Evolutionary conservation across 331 rosid species (phyloP).

Genomic region (Prunus yedoensis): DNA sequence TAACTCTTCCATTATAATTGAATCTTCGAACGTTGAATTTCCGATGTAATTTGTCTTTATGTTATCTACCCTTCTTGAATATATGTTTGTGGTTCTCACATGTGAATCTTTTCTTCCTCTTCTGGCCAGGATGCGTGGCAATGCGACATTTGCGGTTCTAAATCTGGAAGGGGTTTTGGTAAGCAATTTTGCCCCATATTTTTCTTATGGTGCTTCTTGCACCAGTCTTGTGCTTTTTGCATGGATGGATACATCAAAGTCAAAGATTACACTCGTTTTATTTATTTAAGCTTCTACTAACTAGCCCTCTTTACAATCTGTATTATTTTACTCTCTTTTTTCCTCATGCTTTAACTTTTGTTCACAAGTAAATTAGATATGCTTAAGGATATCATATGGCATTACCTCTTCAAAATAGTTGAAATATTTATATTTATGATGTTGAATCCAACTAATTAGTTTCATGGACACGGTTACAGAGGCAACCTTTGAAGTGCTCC

Average conservation of each 20-base stretch:
- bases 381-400: background rate
- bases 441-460: constrained; percentile 15
- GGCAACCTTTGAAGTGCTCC: constrained; percentile 92
- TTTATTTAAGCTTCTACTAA: background rate
- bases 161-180: constrained; percentile 99
- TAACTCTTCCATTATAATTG: too few species aligned
- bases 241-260: background rate
- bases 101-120: background rate
- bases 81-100: background rate
- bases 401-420: background rate
- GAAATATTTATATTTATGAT: background rate
- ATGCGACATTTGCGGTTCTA: constrained; percentile 87
- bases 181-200: constrained; percentile 25
- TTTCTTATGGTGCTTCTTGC: background rate
- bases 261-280: background rate
- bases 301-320: background rate
- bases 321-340: too few species aligned
- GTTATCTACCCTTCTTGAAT: background rate
- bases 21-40: too few species aligned
- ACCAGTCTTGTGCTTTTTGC: background rate
- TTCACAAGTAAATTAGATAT: background rate
- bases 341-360: background rate
- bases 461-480: constrained; percentile 51
- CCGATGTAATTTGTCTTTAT: background rate
- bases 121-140: constrained; percentile 88